Percentiles rank a stretch among this genome's conserved stretches.
These are phyloP conservation scores for Alternaria sp. DNA, from an alignment of 2,329 filamentous ascomycete genomes.

Conservation along the genomic window DNA sequence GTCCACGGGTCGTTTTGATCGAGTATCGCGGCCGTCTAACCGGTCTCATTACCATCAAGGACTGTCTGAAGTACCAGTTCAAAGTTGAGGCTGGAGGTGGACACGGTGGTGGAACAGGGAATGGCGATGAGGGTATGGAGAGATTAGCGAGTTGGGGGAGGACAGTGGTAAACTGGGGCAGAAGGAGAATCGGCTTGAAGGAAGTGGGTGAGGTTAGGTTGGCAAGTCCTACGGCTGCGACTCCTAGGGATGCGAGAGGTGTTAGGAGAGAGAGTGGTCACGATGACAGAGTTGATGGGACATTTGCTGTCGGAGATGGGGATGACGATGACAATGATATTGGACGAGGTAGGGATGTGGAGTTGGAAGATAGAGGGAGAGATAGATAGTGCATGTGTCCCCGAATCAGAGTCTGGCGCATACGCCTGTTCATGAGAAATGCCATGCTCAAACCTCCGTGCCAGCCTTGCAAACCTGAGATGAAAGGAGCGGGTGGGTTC, in stretches of 20 bases:
- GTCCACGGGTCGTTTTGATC: conserved; percentile 89
- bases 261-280: conserved; percentile 11
- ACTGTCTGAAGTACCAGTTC: conserved; percentile 97
- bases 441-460: background rate
- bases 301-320: conserved; percentile 18
- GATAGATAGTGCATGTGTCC: conserved; percentile 8
- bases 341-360: conserved; percentile 11
- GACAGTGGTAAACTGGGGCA: conserved; percentile 29
- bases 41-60: conserved; percentile 93
- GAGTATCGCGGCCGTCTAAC: conserved; percentile 86
- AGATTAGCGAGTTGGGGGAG: conserved; percentile 34
- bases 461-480: conserved; percentile 2
- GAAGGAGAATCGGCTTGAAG: conserved; percentile 27
- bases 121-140: conserved; percentile 45
- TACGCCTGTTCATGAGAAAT: background rate
- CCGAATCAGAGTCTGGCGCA: background rate
- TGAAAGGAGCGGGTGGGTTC: conserved; percentile 10
- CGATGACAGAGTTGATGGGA: conserved; percentile 6
- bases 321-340: conserved; percentile 21
- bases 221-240: conserved; percentile 31
- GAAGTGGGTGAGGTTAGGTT: conserved; percentile 38
- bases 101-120: conserved; percentile 8
- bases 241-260: background rate
- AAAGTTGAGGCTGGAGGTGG: conserved; percentile 75
- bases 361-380: conserved; percentile 24